Evolutionary conservation across 345 rosid species (phyloP), one percentile per base, ranked within the genome.

Genomic region (Syzygium aromaticum): DNA sequence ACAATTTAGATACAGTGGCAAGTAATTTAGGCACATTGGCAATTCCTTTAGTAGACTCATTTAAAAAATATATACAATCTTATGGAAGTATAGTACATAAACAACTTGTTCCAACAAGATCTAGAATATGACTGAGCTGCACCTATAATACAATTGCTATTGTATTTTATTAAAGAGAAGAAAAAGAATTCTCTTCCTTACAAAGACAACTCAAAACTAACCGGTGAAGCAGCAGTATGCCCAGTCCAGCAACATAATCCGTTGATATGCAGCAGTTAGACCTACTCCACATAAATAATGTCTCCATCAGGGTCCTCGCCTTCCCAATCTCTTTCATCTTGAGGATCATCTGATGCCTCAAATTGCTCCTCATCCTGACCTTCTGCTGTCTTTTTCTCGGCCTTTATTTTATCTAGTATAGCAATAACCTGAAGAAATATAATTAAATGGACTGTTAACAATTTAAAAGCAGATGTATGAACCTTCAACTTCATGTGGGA

Each of bases 371-470:
- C 92, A 59, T 91, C 89, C 85, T 25, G 87, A 84, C 78, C 87
- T 40, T 85, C 87, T 84, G 67, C 63, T 16, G 21, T 87, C 84
- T 93, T 89, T 88, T 94, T 92, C 90, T 94, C 98, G 38, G 92
- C 94, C 94, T 96, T 96, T 86, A 97, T 87, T 87, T 54, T 95
- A 91, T 97, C 98, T 84, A 96, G 91, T 89, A 96, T 94, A 13
- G 96, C 98, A 84, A 97, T 89, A 63, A 92, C 98, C 98, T 95
- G 94, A 92, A 89, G 25, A 84, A 27, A 30, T 28, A 80, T 16
- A 84, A 52, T 12, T 43, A 53, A 54, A 61, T 64, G 59, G 14
- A 30, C 33, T 8, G 52, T 51, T 13, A 84, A 57, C 63, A 59
- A 51, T 63, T 33, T 52, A 51, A 40, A 73, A 33, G 51, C 83